These are phyloP conservation scores for Cyberlindnera subsufficiens DNA, from an alignment of 805 yeast species.

Conservation along the genomic window DNA sequence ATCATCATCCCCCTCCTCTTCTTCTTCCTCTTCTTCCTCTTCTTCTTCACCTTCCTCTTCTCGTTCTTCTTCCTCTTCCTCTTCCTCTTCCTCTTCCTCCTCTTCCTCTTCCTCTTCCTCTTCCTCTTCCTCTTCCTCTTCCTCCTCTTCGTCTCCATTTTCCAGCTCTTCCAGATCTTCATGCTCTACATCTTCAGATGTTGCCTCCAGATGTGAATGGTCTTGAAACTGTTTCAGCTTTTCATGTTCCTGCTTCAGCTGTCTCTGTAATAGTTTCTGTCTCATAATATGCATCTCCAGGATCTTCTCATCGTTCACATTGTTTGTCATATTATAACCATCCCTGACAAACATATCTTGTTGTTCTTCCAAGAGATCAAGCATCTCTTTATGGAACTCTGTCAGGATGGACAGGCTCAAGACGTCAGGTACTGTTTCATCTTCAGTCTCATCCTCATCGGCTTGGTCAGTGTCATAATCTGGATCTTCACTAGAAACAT, in stretches of 20 bases:
- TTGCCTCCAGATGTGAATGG: slow-evolving; percentile 20
- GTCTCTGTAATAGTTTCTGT: slow-evolving; percentile 12
- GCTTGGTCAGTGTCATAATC: slow-evolving; percentile 6
- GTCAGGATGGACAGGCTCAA: slow-evolving; percentile 2
- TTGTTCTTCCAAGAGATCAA: slow-evolving; percentile 11
- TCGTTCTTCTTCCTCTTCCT: slow-evolving; percentile 31
- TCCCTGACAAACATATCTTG: slow-evolving; percentile 10
- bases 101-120: neutral
- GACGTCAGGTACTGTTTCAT: slow-evolving; percentile 9
- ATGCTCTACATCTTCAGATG: slow-evolving; percentile 28
- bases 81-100: slow-evolving; percentile 19
- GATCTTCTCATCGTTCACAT: slow-evolving; percentile 7
- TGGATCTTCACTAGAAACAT: slow-evolving; percentile 14
- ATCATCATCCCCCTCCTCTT: slow-evolving; percentile 30
- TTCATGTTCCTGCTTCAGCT: slow-evolving; percentile 10
- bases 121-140: slow-evolving; percentile 4
- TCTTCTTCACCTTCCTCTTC: slow-evolving; percentile 9
- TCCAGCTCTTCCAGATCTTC: slow-evolving; percentile 35
- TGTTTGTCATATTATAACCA: slow-evolving; percentile 5
- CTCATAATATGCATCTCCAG: slow-evolving; percentile 8
- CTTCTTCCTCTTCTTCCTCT: slow-evolving; percentile 6
- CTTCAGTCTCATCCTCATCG: slow-evolving; percentile 16
- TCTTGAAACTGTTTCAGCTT: slow-evolving; percentile 14
- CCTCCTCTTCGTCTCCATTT: slow-evolving; percentile 9
- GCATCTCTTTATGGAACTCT: slow-evolving; percentile 12